These are phyloP conservation scores for Pezicula radicicola DNA, from an alignment of 2,329 filamentous ascomycete genomes.

Conservation along the genomic window DNA sequence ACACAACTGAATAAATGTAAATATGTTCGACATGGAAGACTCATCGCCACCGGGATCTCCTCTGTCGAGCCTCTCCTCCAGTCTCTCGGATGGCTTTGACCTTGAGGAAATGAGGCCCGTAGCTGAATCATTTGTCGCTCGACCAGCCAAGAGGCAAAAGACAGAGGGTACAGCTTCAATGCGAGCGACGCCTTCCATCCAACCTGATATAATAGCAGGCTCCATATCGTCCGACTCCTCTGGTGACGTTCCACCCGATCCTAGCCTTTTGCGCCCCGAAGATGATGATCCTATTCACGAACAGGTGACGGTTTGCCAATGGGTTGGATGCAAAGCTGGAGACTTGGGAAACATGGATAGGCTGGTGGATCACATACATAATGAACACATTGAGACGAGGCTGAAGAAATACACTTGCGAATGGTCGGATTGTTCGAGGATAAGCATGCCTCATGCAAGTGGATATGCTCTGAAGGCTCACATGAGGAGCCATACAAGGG, in stretches of 20 bases:
- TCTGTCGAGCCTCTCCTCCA: conserved; percentile 57
- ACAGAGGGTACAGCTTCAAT: conserved; percentile 16
- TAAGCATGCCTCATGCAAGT: conserved; percentile 88
- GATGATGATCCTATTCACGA: conserved; percentile 70
- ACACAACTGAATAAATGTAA: neutral
- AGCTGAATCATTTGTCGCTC: conserved; percentile 1
- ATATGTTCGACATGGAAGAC: conserved; percentile 38
- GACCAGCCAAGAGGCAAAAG: conserved; percentile 29
- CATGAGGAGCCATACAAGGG: conserved; percentile 95
- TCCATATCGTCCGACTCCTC: conserved; percentile 90
- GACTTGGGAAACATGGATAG: conserved; percentile 79
- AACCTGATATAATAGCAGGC: conserved; percentile 46
- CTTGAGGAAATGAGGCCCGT: conserved; percentile 38
- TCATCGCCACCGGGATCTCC: conserved; percentile 53
- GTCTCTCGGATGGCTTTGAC: conserved; percentile 53
- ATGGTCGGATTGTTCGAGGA: conserved; percentile 86
- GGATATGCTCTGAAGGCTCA: conserved; percentile 95
- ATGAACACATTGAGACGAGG: conserved; percentile 87
- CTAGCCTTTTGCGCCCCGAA: conserved; percentile 62
- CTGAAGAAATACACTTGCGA: conserved; percentile 99
- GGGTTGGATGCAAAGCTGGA: conserved; percentile 70
- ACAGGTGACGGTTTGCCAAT: conserved; percentile 74
- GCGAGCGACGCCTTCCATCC: conserved; percentile 22
- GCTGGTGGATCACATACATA: conserved; percentile 81
- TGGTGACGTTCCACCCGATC: conserved; percentile 75